Evolutionary conservation across 352 stramenopile genomes (phyloP).

Genomic region (Globisporangium parvum): DNA sequence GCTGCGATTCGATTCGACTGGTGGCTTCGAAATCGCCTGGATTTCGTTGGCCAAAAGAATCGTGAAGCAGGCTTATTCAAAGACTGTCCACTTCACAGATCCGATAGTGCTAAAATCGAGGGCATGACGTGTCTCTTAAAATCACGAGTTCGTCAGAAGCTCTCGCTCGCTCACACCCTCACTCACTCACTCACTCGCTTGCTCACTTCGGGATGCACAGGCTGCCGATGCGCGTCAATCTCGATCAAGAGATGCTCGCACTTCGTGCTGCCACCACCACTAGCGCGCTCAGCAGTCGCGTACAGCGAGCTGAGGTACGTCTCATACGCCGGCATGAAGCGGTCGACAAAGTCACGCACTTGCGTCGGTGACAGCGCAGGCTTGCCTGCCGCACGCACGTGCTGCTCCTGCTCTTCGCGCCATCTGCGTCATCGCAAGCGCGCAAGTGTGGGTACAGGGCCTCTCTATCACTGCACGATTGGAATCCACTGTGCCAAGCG

Average conservation of each 20-base stretch:
- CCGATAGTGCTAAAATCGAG: background rate
- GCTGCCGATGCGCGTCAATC: slow-evolving; percentile 39
- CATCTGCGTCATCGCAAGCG: slow-evolving; percentile 34
- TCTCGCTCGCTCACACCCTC: too few relatives aligned
- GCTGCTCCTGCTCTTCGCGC: slow-evolving; percentile 72
- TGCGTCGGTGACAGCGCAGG: slow-evolving; percentile 53
- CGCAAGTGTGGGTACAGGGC: background rate
- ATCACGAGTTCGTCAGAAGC: background rate
- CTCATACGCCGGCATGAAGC: slow-evolving; percentile 83
- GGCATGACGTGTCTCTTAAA: background rate
- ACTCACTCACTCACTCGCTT: background rate
- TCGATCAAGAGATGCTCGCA: slow-evolving; percentile 55
- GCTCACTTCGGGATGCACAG: slow-evolving; percentile 3
- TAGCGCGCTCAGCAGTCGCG: slow-evolving; percentile 2
- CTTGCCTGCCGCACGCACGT: slow-evolving; percentile 53
- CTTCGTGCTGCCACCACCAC: slow-evolving; percentile 12
- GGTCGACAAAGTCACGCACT: slow-evolving; percentile 82
- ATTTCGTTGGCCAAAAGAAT: too few relatives aligned
- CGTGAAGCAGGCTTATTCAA: too few relatives aligned
- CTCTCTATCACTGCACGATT: background rate
- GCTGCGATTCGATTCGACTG: too few relatives aligned
- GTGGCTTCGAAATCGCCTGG: too few relatives aligned
- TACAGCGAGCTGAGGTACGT: slow-evolving; percentile 65
- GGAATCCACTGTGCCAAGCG: background rate
- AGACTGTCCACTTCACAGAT: too few relatives aligned